These are phyloP conservation scores for Bullera alba DNA, from an alignment of 768 basidiomycete genomes.

Conservation along the genomic window DNA sequence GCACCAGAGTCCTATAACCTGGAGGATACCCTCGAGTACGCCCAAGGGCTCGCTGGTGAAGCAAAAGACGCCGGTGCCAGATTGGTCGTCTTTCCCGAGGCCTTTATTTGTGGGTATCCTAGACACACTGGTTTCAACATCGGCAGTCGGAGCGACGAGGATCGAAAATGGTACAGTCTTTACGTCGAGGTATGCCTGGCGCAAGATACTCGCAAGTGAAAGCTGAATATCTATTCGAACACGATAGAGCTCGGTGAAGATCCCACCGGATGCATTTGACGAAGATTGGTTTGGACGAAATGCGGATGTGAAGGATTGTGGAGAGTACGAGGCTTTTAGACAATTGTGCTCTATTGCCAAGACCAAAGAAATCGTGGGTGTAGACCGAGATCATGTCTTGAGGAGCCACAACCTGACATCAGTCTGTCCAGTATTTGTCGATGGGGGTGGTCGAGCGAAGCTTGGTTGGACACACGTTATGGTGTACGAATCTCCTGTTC, in stretches of 20 bases:
- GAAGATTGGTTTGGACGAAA: background rate
- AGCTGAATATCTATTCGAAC: no score
- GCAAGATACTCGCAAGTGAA: background rate
- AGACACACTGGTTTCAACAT: constrained; percentile 15
- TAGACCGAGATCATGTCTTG: no score
- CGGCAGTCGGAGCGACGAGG: constrained; percentile 17
- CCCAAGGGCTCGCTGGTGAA: no score
- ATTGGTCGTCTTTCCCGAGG: constrained; percentile 26
- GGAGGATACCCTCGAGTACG: no score
- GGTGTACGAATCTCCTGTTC: constrained; percentile 23
- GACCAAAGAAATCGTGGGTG: constrained; percentile 3
- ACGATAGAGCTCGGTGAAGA: constrained; percentile 3
- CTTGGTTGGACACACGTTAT: constrained; percentile 17
- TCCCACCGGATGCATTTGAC: background rate
- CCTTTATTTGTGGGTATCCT: constrained; percentile 22
- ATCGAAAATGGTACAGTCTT: constrained; percentile 18
- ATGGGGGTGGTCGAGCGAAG: constrained; percentile 22
- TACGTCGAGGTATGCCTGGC: constrained; percentile 20
- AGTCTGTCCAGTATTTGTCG: constrained; percentile 15
- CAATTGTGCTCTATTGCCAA: constrained; percentile 9
- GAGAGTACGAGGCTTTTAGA: constrained; percentile 12
- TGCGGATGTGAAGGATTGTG: background rate
- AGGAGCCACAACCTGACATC: background rate
- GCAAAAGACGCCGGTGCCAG: background rate
- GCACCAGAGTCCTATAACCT: no score